Evolutionary conservation across 495 filamentous ascomycete genomes (phyloP), one percentile per base, ranked within the genome.

Genomic region (Penicillium taxi): DNA sequence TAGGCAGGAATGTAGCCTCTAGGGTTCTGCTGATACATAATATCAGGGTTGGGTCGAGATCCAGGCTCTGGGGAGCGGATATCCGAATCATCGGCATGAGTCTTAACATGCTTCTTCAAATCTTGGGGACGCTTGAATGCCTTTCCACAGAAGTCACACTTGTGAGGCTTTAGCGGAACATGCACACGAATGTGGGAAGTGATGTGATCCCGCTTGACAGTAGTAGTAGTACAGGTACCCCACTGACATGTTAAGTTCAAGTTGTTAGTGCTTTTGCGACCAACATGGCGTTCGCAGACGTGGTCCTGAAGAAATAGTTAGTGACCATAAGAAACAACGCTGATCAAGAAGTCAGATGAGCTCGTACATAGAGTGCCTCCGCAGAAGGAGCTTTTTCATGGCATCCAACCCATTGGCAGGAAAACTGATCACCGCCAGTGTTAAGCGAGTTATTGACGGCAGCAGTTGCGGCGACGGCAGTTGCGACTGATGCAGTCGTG

Each of bases 91-190:
- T 99, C 91, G 41, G 91, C 91, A 61, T 99, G 91, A n/a, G 93
- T 98, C 77, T 96, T 96, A 59, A 96, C 89, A 61, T 99, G 93
- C 69, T 99, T 99, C 77, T 96, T 96, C 43, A 99, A 58, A 68
- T 99, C 93, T 63, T 99, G 91, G 17, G 93, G 93, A 11, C 93
- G 85, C 75, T 99, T 99, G 75, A 99, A 99, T 6, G 88, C 86
- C 72, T 99, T 99, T 50, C 86, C 85, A 56, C 93, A 99, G 61
- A 94, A 94, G 51, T 94, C 88, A 55, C 93, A 99, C 60, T 94
- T 94, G 67, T 99, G 91, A 26, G 93, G 93, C 72, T 96, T 96
- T 32, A 96, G 69, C 8, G 93, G 93, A 4, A 99, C 91, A 58
- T 99, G 93, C 24, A 96, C 93, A 30, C 93, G 85, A 45, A 99